Evolutionary conservation across 345 rosid genomes (phyloP).

Genomic region (Crucihimalaya himalaica): DNA sequence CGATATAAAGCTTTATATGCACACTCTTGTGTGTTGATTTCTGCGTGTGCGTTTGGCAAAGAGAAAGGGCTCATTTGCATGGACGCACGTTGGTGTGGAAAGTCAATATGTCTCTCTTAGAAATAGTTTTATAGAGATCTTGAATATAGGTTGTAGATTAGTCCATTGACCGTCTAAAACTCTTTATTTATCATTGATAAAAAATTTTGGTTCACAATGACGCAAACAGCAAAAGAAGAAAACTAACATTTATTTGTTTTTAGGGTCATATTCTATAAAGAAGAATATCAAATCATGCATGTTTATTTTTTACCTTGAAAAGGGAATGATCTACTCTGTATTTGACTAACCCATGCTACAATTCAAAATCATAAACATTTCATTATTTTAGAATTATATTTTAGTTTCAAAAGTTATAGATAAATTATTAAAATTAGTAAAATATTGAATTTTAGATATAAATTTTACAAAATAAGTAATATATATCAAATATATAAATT

Average conservation of each 20-base stretch:
- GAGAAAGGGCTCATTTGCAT: slow-evolving; percentile 38
- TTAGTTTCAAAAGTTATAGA: too few relatives aligned
- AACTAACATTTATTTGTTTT: not conserved
- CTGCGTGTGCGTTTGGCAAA: not conserved
- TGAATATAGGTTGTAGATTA: not conserved
- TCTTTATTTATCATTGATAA: not conserved
- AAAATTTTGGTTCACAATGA: not conserved
- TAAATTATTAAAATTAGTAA: not conserved
- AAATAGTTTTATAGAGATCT: not conserved
- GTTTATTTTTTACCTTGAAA: not conserved
- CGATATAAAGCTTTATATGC: not conserved
- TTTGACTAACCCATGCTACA: not conserved
- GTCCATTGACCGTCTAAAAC: not conserved
- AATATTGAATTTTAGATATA: not conserved
- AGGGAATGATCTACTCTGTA: not conserved
- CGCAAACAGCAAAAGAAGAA: not conserved
- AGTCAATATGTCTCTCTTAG: slow-evolving; percentile 27
- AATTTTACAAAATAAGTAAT: not conserved
- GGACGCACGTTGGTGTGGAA: slow-evolving; percentile 46
- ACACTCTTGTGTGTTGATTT: not conserved
- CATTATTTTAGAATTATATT: not conserved
- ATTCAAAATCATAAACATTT: not conserved
- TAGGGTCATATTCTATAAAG: not conserved
- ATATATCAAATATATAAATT: not conserved
- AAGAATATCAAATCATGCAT: not conserved